Evolutionary conservation across 2,329 filamentous ascomycete genomes (phyloP).

Genomic region (Xylariaceae sp.): DNA sequence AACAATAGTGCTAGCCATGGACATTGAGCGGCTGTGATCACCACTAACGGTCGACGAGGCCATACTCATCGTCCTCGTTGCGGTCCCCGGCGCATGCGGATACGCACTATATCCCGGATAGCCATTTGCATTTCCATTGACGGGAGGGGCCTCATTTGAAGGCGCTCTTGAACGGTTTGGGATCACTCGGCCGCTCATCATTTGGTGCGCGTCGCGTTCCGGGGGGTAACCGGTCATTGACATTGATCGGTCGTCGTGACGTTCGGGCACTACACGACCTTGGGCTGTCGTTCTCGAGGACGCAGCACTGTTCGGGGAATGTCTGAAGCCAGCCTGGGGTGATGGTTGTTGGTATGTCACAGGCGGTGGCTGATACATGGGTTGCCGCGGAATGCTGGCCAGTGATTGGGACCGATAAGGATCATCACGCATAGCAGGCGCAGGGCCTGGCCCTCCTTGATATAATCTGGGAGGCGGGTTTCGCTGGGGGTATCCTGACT

Average conservation of each 20-base stretch:
- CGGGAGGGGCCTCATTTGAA: constrained; percentile 44
- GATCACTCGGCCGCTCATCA: constrained; percentile 90
- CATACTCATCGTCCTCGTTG: constrained; percentile 65
- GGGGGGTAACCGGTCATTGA: constrained; percentile 85
- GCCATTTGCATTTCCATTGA: constrained; percentile 35
- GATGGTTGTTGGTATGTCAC: constrained; percentile 58
- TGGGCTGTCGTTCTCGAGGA: constrained; percentile 82
- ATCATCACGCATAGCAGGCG: constrained; percentile 79
- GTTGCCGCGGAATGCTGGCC: constrained; percentile 73
- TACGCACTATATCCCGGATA: constrained; percentile 42
- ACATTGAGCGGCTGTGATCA: constrained; percentile 72
- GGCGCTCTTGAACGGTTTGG: constrained; percentile 65
- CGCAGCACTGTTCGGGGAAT: constrained; percentile 71
- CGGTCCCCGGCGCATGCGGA: constrained; percentile 52
- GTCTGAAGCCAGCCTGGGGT: constrained; percentile 76
- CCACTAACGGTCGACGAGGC: constrained; percentile 53
- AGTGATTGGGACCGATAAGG: constrained; percentile 92
- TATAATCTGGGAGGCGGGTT: constrained; percentile 62
- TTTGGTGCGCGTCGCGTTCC: constrained; percentile 82
- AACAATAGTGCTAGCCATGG: constrained; percentile 84
- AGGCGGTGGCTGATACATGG: constrained; percentile 68
- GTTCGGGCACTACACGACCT: constrained; percentile 86
- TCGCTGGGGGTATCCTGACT: constrained; percentile 47
- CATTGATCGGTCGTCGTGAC: constrained; percentile 92
- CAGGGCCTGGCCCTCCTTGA: constrained; percentile 58